Conservation (phyloP, 192 early-diverging fungal species). For the Entomortierella lignicola region DNA sequence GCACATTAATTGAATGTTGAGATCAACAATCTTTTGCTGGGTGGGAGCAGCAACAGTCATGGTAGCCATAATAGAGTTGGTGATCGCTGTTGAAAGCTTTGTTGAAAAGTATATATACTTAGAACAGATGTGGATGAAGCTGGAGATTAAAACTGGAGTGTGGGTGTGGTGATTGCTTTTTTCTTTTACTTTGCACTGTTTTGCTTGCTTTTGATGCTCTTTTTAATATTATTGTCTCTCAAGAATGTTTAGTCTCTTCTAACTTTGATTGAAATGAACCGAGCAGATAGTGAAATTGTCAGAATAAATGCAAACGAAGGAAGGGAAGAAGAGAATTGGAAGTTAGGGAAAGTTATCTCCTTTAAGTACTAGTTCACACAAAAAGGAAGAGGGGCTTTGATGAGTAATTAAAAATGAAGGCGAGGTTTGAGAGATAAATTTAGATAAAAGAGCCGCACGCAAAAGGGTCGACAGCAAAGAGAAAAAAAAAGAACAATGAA, state of each 20-base stretch:
- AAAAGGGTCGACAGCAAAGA: background rate
- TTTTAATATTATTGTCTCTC: background rate
- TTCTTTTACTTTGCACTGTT: background rate
- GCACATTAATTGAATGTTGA: constrained; percentile 49
- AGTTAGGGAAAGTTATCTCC: too few relatives aligned
- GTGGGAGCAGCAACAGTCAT: constrained; percentile 29
- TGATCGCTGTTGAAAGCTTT: background rate
- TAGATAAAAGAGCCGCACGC: background rate
- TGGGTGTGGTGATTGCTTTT: constrained; percentile 10
- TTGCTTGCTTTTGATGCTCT: background rate
- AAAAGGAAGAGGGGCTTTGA: background rate
- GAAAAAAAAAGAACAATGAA: constrained; percentile 1
- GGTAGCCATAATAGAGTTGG: constrained; percentile 14
- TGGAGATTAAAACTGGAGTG: background rate
- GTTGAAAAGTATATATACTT: too few relatives aligned
- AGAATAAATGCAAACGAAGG: background rate
- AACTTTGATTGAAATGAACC: background rate
- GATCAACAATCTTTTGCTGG: constrained; percentile 33
- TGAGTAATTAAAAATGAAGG: too few relatives aligned
- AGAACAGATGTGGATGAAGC: background rate
- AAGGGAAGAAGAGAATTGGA: background rate
- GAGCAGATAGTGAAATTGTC: background rate
- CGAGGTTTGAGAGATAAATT: background rate
- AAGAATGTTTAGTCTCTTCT: too few relatives aligned
- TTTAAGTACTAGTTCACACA: background rate